These are phyloP conservation scores for Tremella mesenterica DNA, from an alignment of 768 basidiomycete species.

Conservation along the genomic window DNA sequence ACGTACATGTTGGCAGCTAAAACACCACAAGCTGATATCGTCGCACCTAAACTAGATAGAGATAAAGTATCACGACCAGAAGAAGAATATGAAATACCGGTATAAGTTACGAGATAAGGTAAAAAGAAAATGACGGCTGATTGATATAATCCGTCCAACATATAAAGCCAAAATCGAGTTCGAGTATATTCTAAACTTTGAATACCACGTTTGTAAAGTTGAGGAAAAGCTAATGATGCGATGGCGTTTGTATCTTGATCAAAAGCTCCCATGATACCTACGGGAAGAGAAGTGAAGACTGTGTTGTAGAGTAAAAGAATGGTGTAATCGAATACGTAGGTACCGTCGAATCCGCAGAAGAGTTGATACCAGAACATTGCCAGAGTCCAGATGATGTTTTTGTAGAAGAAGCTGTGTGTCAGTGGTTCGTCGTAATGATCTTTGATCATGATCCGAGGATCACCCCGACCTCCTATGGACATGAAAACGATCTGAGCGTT, in stretches of 20 bases:
- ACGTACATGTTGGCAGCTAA: constrained; percentile 82
- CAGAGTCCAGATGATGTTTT: constrained; percentile 53
- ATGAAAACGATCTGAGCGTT: too few species aligned
- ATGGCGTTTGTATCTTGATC: constrained; percentile 90
- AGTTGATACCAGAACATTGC: constrained; percentile 87
- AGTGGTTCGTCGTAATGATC: background rate
- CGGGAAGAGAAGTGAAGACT: constrained; percentile 86
- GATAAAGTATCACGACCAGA: constrained; percentile 71
- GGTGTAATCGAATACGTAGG: constrained; percentile 89
- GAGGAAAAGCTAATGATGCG: constrained; percentile 83
- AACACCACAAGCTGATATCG: constrained; percentile 77
- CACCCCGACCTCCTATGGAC: too few species aligned
- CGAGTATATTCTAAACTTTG: constrained; percentile 88
- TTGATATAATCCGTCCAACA: constrained; percentile 90
- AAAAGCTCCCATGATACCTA: constrained; percentile 83
- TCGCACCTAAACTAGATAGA: constrained; percentile 82
- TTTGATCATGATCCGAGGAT: too few species aligned
- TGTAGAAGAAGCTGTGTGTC: constrained; percentile 86
- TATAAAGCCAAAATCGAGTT: constrained; percentile 85
- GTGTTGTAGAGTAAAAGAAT: constrained; percentile 87
- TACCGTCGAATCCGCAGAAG: constrained; percentile 87
- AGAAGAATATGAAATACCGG: constrained; percentile 49
- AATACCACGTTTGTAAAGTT: constrained; percentile 91
- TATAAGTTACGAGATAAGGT: constrained; percentile 56
- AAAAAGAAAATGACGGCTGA: constrained; percentile 78